Evolutionary conservation across 1,284 basidiomycete genomes (phyloP).

Genomic region (Melampsora americana): DNA sequence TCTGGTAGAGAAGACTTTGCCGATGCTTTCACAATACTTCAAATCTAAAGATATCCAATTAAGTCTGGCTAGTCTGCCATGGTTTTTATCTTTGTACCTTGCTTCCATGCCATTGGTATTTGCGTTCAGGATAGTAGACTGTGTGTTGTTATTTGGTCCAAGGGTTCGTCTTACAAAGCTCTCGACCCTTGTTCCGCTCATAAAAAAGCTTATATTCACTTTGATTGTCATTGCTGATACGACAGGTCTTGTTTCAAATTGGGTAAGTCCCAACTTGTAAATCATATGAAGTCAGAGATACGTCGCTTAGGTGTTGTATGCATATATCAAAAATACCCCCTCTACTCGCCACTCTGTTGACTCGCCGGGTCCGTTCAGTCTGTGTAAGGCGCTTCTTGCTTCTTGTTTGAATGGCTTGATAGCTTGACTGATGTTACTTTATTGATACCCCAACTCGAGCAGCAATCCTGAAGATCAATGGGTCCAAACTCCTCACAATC

Average conservation of each 20-base stretch:
- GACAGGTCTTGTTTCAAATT: constrained; percentile 44
- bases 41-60: constrained; percentile 87
- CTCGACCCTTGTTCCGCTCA: background rate
- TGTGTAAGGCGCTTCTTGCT: background rate
- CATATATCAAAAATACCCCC: background rate
- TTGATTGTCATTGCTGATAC: background rate
- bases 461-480: constrained; percentile 98
- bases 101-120: constrained; percentile 99
- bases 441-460: constrained; percentile 41
- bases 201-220: background rate
- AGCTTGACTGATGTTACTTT: background rate
- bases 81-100: constrained; percentile 88
- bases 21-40: constrained; percentile 90
- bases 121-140: constrained; percentile 96
- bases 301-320: background rate
- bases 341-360: background rate
- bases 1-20: constrained; percentile 66
- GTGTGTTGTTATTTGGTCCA: constrained; percentile 98
- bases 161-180: constrained; percentile 65
- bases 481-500: constrained; percentile 85
- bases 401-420: background rate
- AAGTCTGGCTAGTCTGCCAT: constrained; percentile 92
- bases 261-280: constrained; percentile 14
- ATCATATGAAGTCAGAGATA: background rate
- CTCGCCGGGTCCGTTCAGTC: background rate